Evolutionary conservation across 2,329 filamentous ascomycete genomes (phyloP).

Genomic region (Orbilia oligospora): DNA sequence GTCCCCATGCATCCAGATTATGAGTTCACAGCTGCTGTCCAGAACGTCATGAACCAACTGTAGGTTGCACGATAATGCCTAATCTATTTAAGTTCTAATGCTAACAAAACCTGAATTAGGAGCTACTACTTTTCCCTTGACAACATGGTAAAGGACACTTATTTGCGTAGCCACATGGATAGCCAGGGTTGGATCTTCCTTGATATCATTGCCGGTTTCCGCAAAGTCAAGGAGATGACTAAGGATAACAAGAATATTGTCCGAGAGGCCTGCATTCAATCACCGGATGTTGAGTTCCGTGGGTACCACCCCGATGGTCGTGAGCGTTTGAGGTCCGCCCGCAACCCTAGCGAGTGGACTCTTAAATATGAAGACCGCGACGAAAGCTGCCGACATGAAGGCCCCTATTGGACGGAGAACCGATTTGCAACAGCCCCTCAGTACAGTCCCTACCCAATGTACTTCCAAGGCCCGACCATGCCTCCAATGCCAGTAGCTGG

Average conservation of each 20-base stretch:
- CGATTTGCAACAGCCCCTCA: conserved; percentile 66
- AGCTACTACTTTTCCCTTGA: conserved; percentile 97
- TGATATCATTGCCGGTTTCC: conserved; percentile 85
- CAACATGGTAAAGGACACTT: conserved; percentile 94
- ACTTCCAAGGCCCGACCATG: conserved; percentile 65
- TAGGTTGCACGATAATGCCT: conserved; percentile 42
- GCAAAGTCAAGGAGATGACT: conserved; percentile 81
- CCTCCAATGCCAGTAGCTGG: conserved; percentile 52
- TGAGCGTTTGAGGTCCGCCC: conserved; percentile 50
- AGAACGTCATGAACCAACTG: conserved; percentile 63
- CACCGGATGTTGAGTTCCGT: conserved; percentile 78
- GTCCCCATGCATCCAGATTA: conserved; percentile 62
- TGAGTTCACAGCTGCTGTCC: conserved; percentile 61
- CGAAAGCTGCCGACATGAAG: conserved; percentile 80
- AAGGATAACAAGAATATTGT: conserved; percentile 78
- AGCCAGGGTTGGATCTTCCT: conserved; percentile 91
- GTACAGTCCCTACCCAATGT: conserved; percentile 67
- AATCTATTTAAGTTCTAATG: neutral
- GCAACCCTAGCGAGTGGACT: conserved; percentile 75
- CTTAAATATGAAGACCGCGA: conserved; percentile 80
- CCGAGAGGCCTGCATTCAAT: conserved; percentile 80
- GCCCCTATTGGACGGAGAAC: conserved; percentile 71
- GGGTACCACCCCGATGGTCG: conserved; percentile 57
- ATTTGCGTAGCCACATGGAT: conserved; percentile 91
- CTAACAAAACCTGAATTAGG: conserved; percentile 62